A percentile compares a stretch with the other conserved stretches of the same genome.
Conservation (phyloP, 495 filamentous ascomycete species). For the Bryoglossum gracile region DNA sequence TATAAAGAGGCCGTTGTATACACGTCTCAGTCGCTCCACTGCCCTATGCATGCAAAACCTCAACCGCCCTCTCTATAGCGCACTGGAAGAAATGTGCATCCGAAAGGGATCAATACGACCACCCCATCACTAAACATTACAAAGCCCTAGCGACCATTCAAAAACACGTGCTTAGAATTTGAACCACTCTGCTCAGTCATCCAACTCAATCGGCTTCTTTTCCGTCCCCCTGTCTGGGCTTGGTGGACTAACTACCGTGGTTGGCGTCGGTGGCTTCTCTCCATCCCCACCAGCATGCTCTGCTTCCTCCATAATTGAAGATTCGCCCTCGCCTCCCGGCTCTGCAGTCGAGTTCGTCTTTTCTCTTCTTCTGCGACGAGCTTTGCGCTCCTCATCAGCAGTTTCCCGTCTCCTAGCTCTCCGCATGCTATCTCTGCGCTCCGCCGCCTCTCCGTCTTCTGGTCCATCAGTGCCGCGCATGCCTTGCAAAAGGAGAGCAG, state of each 20-base stretch:
- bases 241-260: conserved; percentile 36
- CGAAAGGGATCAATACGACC: too few relatives aligned
- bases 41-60: too few relatives aligned
- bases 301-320: conserved; percentile 37
- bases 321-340: conserved; percentile 38
- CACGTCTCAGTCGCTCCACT: too few relatives aligned
- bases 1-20: too few relatives aligned
- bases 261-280: conserved; percentile 23
- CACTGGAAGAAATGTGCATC: too few relatives aligned
- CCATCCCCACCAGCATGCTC: conserved; percentile 4
- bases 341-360: conserved; percentile 32
- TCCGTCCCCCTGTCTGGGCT: conserved; percentile 35
- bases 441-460: conserved; percentile 46
- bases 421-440: conserved; percentile 49
- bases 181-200: conserved; percentile 13
- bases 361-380: conserved; percentile 50
- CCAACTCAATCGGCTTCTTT: conserved; percentile 29
- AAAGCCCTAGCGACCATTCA: conserved; percentile 5
- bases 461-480: conserved; percentile 57
- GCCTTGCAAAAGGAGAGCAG: conserved; percentile 73
- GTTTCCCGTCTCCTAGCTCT: conserved; percentile 56
- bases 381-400: conserved; percentile 61
- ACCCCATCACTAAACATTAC: conserved; percentile 19
- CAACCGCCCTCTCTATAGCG: too few relatives aligned
- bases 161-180: conserved; percentile 2